Evolutionary conservation across 306 rosid genomes (phyloP), one percentile per base, ranked within the genome.

Genomic region (Castanopsis chinensis): DNA sequence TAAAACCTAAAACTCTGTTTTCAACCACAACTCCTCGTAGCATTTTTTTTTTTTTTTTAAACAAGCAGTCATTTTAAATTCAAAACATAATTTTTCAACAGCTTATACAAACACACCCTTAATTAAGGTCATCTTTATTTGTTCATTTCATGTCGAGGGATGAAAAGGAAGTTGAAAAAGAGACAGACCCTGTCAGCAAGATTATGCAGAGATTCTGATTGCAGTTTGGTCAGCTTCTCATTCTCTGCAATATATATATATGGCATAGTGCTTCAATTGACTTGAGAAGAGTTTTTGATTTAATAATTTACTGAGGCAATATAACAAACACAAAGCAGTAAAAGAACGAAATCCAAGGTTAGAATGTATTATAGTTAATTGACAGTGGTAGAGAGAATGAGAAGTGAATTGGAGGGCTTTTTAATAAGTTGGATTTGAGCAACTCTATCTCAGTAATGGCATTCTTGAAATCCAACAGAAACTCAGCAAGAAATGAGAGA

Each of bases 351-450:
- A 88, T 93, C 97, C 78, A 25, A 25, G 27, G 27, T 25, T 25
- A 25, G 1, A 25, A 25, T 25, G 1, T 25, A 25, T 25, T 25
- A 25, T 55, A 85, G 85, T 80, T 89, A 4, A 0, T 1, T 1
- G 41, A 35, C 41, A 7, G 5, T 35, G 8, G 8, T 1, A 1
- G 76, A 92, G 81, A 77, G 64, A 72, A 28, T 51, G 77, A 83
- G 88, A 82, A 75, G 86, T 58, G 77, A 73, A 33, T 85, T 90
- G 91, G 45, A 92, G 88, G 57, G 87, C 89, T 77, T 90, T n/a
- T n/a, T n/a, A n/a, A n/a, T n/a, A n/a, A 82, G 69, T 76, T 75
- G 21, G 90, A 87, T 75, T 83, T 86, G 76, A 80, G 85, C 67
- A 41, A 77, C 21, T 90, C 90, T 71, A 85, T 76, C 84, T 90